Conservation (phyloP, 2,329 filamentous ascomycete species). For the Colletotrichum paranaense region DNA sequence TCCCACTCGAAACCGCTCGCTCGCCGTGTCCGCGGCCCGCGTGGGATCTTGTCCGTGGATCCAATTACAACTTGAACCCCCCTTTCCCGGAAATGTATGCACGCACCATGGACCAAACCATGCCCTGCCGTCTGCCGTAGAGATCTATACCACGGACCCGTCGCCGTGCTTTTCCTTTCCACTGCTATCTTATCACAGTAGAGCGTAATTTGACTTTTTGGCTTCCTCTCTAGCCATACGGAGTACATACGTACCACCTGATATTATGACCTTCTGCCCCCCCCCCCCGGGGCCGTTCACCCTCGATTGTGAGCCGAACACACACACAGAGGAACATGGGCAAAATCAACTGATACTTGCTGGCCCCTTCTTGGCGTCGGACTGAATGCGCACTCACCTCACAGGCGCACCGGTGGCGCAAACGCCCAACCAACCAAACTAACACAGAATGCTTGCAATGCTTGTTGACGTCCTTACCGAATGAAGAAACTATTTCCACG, state of each 20-base stretch:
- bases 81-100: neutral
- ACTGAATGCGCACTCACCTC: neutral
- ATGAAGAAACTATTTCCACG: neutral
- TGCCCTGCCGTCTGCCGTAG: neutral
- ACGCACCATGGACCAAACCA: neutral
- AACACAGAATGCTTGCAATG: neutral
- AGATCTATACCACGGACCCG: neutral
- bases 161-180: neutral
- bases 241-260: too few relatives aligned
- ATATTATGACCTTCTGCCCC: neutral
- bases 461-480: neutral
- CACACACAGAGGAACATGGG: neutral
- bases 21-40: neutral
- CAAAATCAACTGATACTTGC: constrained; percentile 15
- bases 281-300: neutral
- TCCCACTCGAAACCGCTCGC: neutral
- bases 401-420: neutral
- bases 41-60: neutral
- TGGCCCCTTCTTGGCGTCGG: constrained; percentile 16
- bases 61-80: neutral
- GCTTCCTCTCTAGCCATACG: neutral
- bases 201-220: neutral
- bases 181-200: neutral
- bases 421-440: neutral
- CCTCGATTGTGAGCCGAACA: neutral